A percentile compares a stretch with the other conserved stretches of the same genome.
These are phyloP conservation scores for Ogataea trehaloabstinens DNA, from an alignment of 805 yeast species.

Conservation along the genomic window DNA sequence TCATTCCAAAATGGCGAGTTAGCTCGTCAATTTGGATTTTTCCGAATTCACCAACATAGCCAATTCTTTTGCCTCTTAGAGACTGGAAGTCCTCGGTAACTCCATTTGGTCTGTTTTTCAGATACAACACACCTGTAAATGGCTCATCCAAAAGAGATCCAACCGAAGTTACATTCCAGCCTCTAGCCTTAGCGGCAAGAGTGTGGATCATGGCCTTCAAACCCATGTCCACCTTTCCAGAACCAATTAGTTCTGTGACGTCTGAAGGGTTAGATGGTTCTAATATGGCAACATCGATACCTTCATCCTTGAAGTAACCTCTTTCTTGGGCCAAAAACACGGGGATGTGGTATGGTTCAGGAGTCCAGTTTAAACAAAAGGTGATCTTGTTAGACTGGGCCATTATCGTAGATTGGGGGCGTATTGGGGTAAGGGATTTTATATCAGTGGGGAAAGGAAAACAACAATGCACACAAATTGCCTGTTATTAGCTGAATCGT, in stretches of 20 bases:
- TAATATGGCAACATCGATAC: conserved; percentile 48
- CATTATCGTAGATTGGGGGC: conserved; percentile 1
- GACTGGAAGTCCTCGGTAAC: conserved; percentile 50
- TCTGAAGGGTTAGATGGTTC: conserved; percentile 59
- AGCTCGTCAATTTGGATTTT: conserved; percentile 57
- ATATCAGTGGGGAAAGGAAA: not conserved
- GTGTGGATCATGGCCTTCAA: conserved; percentile 61
- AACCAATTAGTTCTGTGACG: conserved; percentile 55
- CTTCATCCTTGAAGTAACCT: conserved; percentile 51
- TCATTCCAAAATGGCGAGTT: conserved; percentile 55
- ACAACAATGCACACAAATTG: not conserved
- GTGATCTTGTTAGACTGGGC: conserved; percentile 45
- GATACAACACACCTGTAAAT: conserved; percentile 53
- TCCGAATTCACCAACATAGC: conserved; percentile 60
- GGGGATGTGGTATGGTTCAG: conserved; percentile 57
- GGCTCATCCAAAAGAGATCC: conserved; percentile 57
- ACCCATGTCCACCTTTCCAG: conserved; percentile 58
- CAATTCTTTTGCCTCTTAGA: conserved; percentile 51
- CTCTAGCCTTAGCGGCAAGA: conserved; percentile 57
- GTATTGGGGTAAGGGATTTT: not conserved
- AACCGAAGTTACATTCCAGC: conserved; percentile 54
- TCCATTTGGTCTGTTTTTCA: conserved; percentile 42
- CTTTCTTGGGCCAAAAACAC: conserved; percentile 47
- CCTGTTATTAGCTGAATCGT: too few relatives aligned
- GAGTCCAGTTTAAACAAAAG: conserved; percentile 52